Base-by-base conservation (phyloP, 768 basidiomycete genomes). In the Tubosaeta brunneosetosa region DNA sequence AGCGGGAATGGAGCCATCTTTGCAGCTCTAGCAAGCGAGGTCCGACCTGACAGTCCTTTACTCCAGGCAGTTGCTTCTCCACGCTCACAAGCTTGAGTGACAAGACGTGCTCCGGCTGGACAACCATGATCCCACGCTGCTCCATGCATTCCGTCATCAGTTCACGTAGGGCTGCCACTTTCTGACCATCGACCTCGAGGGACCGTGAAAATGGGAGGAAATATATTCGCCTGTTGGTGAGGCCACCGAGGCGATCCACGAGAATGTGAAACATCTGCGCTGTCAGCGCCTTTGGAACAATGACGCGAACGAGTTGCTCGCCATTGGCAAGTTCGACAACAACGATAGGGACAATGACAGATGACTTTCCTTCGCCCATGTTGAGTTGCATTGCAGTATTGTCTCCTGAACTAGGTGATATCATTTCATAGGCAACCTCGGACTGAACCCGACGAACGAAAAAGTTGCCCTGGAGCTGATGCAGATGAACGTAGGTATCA, bases 91-190 rank as follows among this genome's bases (percentile, higher is more conserved):
- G 67, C 56, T 71, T 68, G 49, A 74, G 74, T 1, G 79, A 80
- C 4, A 80, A 72, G 4, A 77, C 70, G 43, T 80, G 78, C 41
- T 80, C 77, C 0, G 78, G 78, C 47, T 81, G 78, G 12, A 66
- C 61, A 3, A 81, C 64, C 5, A 78, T 55, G 8, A 81, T 57
- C 1, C 79, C 79, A n/a, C 69, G 60, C 44, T 58, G 61, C 2
- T 47, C 49, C 51, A 59, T 63, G 51, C 80, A 81, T 36, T 68
- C 53, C 22, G 6, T 17, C 31, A 63, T 27, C 4, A 37, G 44
- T 6, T 47, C 55, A 55, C 12, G 49, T 4, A 55, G 52, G 11
- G 32, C 37, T n/a, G 10, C 8, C 9, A 38, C 43, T 63, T 55
- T 49, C 64, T 70, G 14, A 72, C 47, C 9, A 40, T 42, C 26